A percentile compares a stretch with the other conserved stretches of the same genome.
Evolutionary conservation across 306 rosid genomes (phyloP).

Genomic region (Prunus armeniaca): DNA sequence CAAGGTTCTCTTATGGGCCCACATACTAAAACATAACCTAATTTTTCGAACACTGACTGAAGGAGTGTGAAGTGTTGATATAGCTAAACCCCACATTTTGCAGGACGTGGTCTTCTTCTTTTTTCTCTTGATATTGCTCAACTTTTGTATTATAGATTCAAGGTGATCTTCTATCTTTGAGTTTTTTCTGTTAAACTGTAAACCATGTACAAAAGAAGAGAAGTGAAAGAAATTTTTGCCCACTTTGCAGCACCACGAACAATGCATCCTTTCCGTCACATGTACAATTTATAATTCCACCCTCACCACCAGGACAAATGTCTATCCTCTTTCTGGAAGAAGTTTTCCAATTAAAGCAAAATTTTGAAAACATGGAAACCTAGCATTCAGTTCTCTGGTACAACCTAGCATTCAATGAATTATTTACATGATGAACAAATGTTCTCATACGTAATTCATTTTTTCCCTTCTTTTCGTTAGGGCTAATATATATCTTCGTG

Average conservation of each 20-base stretch:
- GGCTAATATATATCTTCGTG: constrained; percentile 16
- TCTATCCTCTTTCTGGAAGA: background rate
- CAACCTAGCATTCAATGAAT: background rate
- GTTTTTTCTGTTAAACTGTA: background rate
- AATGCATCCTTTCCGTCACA: background rate
- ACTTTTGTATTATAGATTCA: too few species aligned
- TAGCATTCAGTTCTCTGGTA: too few species aligned
- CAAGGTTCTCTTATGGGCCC: too few species aligned
- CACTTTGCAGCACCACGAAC: background rate
- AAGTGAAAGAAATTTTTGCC: background rate
- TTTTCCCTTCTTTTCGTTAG: background rate
- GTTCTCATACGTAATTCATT: background rate
- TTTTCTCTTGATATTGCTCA: too few species aligned
- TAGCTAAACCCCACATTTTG: too few species aligned
- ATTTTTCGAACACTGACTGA: too few species aligned
- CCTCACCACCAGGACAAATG: background rate
- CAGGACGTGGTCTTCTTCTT: too few species aligned
- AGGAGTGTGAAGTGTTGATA: too few species aligned
- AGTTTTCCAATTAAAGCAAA: background rate
- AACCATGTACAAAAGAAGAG: background rate
- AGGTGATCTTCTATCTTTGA: background rate
- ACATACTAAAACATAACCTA: too few species aligned
- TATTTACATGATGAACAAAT: background rate
- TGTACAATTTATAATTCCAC: background rate
- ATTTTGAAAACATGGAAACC: background rate